phyloP scores from a whole-genome alignment of 192 early-diverging fungal species.

The Entrophospora sp. region DNA sequence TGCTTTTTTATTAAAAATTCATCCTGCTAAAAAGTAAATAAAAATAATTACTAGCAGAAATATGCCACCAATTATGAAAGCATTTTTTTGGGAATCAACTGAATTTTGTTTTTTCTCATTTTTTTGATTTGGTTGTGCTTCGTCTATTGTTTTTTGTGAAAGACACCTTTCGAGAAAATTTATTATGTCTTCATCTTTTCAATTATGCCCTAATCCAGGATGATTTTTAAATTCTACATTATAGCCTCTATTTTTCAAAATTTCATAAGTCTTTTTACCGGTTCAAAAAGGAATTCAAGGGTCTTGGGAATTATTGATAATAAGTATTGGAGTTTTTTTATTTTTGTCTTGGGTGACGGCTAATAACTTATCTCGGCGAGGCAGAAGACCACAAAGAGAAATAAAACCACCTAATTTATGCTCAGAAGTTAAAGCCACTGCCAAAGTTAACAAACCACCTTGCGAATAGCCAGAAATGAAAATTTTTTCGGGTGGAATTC shows the following conservation, averaged over 20 bases:
- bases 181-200: neutral
- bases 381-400: neutral
- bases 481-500: neutral
- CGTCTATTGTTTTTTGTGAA: neutral
- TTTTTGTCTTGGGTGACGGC: neutral
- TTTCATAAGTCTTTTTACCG: neutral
- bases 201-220: neutral
- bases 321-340: neutral
- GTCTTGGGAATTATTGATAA: neutral
- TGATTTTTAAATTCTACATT: neutral
- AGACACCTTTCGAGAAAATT: neutral
- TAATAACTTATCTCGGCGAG: neutral
- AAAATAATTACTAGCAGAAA: too few relatives aligned
- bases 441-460: neutral
- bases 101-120: too few relatives aligned
- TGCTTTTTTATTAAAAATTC: too few relatives aligned
- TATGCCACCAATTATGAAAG: too few relatives aligned
- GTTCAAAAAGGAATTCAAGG: neutral
- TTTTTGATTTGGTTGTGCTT: too few relatives aligned
- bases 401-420: neutral
- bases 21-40: too few relatives aligned
- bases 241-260: neutral
- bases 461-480: neutral
- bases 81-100: too few relatives aligned
- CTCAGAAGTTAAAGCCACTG: neutral